Evolutionary conservation across 2,329 filamentous ascomycete species (phyloP).

Genomic region (Nannizziopsis arthrosporioides): DNA sequence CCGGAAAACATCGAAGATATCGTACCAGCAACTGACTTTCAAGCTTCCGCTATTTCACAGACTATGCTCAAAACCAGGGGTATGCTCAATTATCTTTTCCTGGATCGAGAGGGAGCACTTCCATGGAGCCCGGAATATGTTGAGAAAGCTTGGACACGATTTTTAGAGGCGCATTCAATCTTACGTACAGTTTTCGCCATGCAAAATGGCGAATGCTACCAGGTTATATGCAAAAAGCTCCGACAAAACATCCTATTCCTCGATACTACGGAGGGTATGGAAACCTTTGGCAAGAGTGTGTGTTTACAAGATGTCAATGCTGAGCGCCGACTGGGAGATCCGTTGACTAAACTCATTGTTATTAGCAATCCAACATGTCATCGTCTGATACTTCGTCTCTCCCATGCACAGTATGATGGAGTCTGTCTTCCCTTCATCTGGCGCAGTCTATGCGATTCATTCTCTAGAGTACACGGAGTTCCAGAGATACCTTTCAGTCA

Average conservation of each 20-base stretch:
- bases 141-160: conserved; percentile 24
- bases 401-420: conserved; percentile 53
- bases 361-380: background rate
- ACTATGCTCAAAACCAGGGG: conserved; percentile 46
- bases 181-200: background rate
- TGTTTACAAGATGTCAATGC: conserved; percentile 46
- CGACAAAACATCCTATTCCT: conserved; percentile 38
- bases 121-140: conserved; percentile 35
- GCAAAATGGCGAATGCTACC: conserved; percentile 39
- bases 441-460: background rate
- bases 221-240: conserved; percentile 47
- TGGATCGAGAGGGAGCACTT: conserved; percentile 35
- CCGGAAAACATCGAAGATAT: conserved; percentile 1
- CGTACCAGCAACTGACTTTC: conserved; percentile 41
- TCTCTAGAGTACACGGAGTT: background rate
- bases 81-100: conserved; percentile 51
- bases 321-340: conserved; percentile 45
- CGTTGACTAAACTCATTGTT: conserved; percentile 51
- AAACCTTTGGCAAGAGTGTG: conserved; percentile 41
- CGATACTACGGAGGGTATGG: conserved; percentile 41
- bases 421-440: conserved; percentile 42
- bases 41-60: conserved; percentile 45
- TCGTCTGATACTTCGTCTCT: conserved; percentile 44
- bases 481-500: background rate
- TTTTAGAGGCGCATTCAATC: background rate